phyloP scores from a whole-genome alignment of 768 basidiomycete genomes.

The Agaricus subrufescens region DNA sequence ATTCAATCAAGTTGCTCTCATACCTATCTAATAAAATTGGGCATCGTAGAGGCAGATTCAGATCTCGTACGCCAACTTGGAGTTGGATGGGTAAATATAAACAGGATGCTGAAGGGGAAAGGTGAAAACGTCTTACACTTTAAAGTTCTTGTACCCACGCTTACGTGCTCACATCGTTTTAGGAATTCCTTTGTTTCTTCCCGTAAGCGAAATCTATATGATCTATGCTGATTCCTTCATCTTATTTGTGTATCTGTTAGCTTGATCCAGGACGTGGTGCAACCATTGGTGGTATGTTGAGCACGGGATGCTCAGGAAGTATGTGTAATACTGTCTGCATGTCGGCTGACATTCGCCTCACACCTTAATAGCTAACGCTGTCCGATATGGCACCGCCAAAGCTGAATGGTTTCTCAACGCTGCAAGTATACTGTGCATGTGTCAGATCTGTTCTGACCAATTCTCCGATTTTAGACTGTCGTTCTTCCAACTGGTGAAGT shows the following conservation, averaged over 20 bases:
- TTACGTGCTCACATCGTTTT: not conserved
- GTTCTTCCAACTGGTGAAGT: conserved; percentile 87
- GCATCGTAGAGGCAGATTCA: conserved; percentile 51
- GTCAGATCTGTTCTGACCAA: too few species aligned
- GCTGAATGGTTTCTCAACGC: conserved; percentile 88
- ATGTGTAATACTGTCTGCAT: conserved; percentile 13
- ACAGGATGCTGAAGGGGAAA: conserved; percentile 49
- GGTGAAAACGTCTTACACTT: conserved; percentile 31
- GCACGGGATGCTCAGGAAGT: conserved; percentile 86
- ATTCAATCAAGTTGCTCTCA: not conserved
- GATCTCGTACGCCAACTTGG: conserved; percentile 77
- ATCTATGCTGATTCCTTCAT: not conserved
- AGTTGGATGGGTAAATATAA: conserved; percentile 65
- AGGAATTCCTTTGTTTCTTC: conserved; percentile 82
- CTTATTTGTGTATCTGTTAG: conserved; percentile 25
- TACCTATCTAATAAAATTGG: not conserved
- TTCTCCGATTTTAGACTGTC: conserved; percentile 53
- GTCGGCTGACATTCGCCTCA: not conserved
- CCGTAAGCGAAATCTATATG: conserved; percentile 36
- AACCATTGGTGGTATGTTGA: conserved; percentile 83
- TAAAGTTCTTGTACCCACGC: too few species aligned
- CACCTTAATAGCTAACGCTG: conserved; percentile 56
- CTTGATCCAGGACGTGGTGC: conserved; percentile 76
- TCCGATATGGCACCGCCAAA: conserved; percentile 85
- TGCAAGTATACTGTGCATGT: conserved; percentile 27